Evolutionary conservation across 164 flowering plant species (phyloP), one percentile per base, ranked within the genome.

Genomic region (Annona cherimola): DNA sequence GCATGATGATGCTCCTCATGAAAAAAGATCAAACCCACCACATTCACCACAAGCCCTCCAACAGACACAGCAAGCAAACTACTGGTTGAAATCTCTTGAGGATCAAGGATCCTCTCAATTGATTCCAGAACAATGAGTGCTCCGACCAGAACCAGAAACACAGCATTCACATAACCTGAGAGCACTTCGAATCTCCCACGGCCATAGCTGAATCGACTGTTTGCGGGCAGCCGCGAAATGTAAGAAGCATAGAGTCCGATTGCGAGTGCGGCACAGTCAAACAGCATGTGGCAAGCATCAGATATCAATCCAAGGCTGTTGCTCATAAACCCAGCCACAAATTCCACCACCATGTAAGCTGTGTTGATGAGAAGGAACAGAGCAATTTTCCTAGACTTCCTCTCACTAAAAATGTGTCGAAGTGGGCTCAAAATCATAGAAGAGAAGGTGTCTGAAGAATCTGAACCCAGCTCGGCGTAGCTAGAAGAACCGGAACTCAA

Each of bases 1-100:
- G 98, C 99, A 82, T 93, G 98, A 82, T 95, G 99, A 79, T 95
- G 99, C 82, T 95, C 99, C 78, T 95, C 98, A 64, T 95, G 99
- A 74, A 95, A 95, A 83, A 93, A 93, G 46, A 95, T 76, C 77
- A 95, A 79, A 45, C 99, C 99, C 19, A 95, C 83, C 68, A 95
- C 73, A 85, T 95, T 95, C 74, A 95, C 99, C 63, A 90, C 6
- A 69, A 95, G 88, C 68, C 99, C 99, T 62, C 99, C 99, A 79
- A 95, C 77, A 9, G 99, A 95, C 75, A 93, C 98, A 67, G 77
- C 67, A 67, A 95, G 77, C 71, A 95, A 76, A 77, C 99, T 95
- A 76, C 73, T 86, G 19, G 99, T 95, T 16, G 97, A 93, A 71
- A 95, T 84, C 86, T 93, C 99, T 46, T 93, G 98, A 74, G 99